Base-by-base conservation (phyloP, 1,284 basidiomycete genomes). In the Pyrrhoderma noxium region DNA sequence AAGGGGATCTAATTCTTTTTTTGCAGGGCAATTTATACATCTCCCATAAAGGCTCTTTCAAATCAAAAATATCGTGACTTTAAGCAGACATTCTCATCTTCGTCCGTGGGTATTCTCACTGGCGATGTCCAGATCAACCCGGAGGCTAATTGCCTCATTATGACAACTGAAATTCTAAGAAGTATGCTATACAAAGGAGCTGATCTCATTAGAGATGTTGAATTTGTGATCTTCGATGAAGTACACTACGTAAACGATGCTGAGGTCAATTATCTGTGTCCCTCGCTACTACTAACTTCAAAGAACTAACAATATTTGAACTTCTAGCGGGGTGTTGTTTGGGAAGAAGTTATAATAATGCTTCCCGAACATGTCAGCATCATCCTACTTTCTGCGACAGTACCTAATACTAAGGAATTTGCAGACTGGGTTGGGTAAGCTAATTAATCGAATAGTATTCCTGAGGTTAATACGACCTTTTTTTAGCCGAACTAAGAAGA, bases 291-390 rank as follows among this genome's bases (percentile, higher is more conserved):
- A 34, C 19, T 18, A 35, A 8, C 16, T n/a, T 43, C 8, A 18
- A 22, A 14, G 16, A 18, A 18, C 16, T n/a, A 37, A 7, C 38
- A 21, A 11, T 35, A 38, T 14, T 42, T 47, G 48, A 11, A 51
- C 46, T 55, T 27, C n/a, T 61, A 96, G 93, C 79, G 96, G 63
- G 96, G 96, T 47, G 96, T 99, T 8, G 96, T 99, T 13, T 99
- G 96, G 96, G 96, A 99, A 68, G 96, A 99, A 69, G 96, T 99
- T 31, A 99, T 99, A 59, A 99, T 99, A 67, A 95, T 97, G 92
- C 71, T 97, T 9, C 93, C 93, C 1, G 93, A 97, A 58, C 93
- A 97, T 67, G 89, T 97, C 64, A 94, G 87, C 65, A 96, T 98
- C 63, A 96, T 99, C 53, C 74, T 99, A 27, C 74, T 99, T 13